Conservation (phyloP, 2,329 filamentous ascomycete species). For the Calonectria montana region DNA sequence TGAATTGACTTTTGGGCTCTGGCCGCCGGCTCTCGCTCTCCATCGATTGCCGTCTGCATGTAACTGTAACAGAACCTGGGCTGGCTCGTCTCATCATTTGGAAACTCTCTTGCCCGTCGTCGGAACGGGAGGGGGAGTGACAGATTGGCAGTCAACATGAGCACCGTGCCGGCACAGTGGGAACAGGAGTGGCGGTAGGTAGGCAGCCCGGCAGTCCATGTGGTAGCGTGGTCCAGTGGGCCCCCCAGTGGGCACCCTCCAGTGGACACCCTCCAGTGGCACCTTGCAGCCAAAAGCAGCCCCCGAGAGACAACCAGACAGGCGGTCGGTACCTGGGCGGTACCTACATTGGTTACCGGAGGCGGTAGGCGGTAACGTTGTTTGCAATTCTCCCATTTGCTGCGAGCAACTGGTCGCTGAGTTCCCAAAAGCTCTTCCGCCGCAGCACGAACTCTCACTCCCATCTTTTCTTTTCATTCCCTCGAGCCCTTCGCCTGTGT, state of each 20-base stretch:
- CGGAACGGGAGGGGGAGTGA: background rate
- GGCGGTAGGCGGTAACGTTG: slow-evolving; percentile 7
- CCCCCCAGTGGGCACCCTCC: background rate
- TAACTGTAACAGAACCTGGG: background rate
- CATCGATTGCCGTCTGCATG: background rate
- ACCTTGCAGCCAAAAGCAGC: slow-evolving; percentile 11
- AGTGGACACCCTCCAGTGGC: slow-evolving; percentile 2
- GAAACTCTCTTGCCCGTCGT: background rate
- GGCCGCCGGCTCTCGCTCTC: background rate
- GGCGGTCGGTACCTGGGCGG: slow-evolving; percentile 9
- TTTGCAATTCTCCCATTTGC: slow-evolving; percentile 5
- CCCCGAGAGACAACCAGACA: background rate
- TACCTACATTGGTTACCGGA: slow-evolving; percentile 5
- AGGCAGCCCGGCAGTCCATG: slow-evolving; percentile 5
- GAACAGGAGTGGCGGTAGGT: slow-evolving; percentile 4
- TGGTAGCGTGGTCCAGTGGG: background rate
- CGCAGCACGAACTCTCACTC: slow-evolving; percentile 16
- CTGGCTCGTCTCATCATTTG: background rate
- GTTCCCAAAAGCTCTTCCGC: slow-evolving; percentile 6
- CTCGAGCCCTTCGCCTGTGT: slow-evolving; percentile 22
- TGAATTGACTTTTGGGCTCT: slow-evolving; percentile 2
- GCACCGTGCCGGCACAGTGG: slow-evolving; percentile 4
- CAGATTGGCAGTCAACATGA: background rate
- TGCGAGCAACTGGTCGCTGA: background rate
- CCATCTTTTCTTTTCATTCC: slow-evolving; percentile 24